A percentile compares a stretch with the other conserved stretches of the same genome.
Evolutionary conservation across 495 filamentous ascomycete genomes (phyloP).

Genomic region (Penicillium verhagenii): DNA sequence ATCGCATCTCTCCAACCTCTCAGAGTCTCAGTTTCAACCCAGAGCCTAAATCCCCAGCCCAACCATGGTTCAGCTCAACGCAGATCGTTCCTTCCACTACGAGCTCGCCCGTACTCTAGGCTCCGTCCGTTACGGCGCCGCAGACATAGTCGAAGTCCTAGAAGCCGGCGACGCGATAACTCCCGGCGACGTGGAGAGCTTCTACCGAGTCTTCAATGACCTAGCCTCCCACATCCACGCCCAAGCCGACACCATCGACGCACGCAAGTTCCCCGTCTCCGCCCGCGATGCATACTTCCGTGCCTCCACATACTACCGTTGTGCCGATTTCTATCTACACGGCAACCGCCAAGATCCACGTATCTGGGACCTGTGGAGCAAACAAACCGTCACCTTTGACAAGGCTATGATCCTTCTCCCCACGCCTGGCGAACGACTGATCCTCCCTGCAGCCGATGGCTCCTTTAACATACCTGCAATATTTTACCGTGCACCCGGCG

Average conservation of each 20-base stretch:
- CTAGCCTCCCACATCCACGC: too few species aligned
- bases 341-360: not conserved
- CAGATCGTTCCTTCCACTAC: too few species aligned
- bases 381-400: not conserved
- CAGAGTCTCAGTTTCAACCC: too few species aligned
- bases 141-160: too few species aligned
- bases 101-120: too few species aligned
- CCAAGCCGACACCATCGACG: not conserved
- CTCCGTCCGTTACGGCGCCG: too few species aligned
- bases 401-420: not conserved
- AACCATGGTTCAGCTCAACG: too few species aligned
- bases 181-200: too few species aligned
- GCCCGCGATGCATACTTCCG: not conserved
- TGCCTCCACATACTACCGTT: not conserved
- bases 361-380: not conserved
- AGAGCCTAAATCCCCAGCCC: too few species aligned
- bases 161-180: too few species aligned
- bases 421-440: not conserved
- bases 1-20: too few species aligned
- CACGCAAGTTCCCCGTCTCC: not conserved
- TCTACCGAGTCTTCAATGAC: too few species aligned
- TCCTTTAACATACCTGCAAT: not conserved
- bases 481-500: not conserved
- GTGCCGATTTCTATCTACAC: not conserved
- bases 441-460: not conserved